These are phyloP conservation scores for Chrysochromulina tobinii DNA, from an alignment of 78 protist genomes.

Conservation along the genomic window DNA sequence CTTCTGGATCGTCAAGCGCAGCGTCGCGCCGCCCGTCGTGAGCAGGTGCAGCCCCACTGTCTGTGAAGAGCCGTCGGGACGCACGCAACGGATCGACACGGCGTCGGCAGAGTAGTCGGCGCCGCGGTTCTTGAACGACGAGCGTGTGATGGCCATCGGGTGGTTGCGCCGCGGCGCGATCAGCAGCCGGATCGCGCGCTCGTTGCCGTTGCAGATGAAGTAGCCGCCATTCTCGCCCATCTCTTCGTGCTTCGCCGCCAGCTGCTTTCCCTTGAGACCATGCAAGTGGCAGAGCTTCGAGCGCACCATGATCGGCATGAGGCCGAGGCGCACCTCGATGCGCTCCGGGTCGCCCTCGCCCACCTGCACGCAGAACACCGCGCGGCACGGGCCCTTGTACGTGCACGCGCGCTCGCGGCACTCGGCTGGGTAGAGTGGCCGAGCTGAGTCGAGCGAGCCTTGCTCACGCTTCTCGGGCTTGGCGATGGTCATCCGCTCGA, in stretches of 20 bases:
- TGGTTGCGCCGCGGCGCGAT: constrained; percentile 76
- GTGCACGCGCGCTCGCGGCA: constrained; percentile 35
- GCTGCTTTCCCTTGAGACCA: neutral
- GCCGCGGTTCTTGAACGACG: constrained; percentile 79
- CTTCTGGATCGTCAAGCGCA: constrained; percentile 45
- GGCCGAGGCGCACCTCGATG: neutral
- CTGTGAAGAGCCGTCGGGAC: constrained; percentile 76
- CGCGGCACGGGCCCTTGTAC: constrained; percentile 31
- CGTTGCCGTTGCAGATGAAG: constrained; percentile 90
- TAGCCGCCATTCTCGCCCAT: constrained; percentile 89
- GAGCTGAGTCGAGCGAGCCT: neutral
- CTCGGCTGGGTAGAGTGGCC: neutral
- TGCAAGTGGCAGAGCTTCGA: constrained; percentile 58
- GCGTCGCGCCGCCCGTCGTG: neutral
- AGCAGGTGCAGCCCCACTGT: constrained; percentile 85
- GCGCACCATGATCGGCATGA: constrained; percentile 61
- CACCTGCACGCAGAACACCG: neutral
- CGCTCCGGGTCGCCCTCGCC: neutral
- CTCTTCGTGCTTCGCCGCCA: constrained; percentile 65
- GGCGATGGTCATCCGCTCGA: too few relatives aligned
- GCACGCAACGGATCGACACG: constrained; percentile 80
- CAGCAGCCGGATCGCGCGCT: constrained; percentile 87
- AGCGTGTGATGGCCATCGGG: constrained; percentile 61
- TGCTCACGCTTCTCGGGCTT: neutral
- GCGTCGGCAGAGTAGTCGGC: constrained; percentile 82